Conservation (phyloP, 2,329 filamentous ascomycete genomes). For the Sporothrix inflata region DNA sequence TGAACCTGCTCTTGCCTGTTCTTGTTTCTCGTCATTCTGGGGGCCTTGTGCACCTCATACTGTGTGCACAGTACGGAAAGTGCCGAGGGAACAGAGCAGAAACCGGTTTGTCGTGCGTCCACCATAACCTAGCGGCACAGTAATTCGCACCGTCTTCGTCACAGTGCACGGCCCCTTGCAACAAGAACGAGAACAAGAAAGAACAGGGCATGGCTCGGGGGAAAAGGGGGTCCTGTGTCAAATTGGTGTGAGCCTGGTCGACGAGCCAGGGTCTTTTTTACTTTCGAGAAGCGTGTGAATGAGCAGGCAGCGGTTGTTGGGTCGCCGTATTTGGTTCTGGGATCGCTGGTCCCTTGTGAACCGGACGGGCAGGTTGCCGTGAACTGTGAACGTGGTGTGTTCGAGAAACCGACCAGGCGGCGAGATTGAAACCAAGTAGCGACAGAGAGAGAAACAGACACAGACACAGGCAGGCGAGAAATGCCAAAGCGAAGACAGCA, state of each 20-base stretch:
- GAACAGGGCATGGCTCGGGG: constrained; percentile 17
- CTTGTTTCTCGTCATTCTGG: neutral
- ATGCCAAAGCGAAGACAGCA: neutral
- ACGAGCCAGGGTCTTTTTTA: neutral
- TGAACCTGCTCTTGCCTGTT: neutral
- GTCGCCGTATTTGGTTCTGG: neutral
- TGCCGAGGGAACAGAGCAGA: neutral
- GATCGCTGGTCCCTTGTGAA: neutral
- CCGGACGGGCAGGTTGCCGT: constrained; percentile 12
- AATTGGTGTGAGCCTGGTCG: neutral
- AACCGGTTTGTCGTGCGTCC: constrained; percentile 6
- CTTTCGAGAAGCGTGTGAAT: neutral
- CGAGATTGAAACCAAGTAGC: constrained; percentile 1
- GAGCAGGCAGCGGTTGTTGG: neutral
- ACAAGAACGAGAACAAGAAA: neutral
- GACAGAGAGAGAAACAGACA: neutral
- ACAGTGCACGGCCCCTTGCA: neutral
- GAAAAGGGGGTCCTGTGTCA: constrained; percentile 13
- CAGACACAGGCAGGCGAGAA: neutral
- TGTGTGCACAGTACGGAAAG: constrained; percentile 7
- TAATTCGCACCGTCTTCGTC: neutral
- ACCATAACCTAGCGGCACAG: neutral
- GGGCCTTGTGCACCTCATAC: too few species aligned
- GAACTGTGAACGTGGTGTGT: neutral
- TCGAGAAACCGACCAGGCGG: neutral